phyloP scores from a whole-genome alignment of 805 yeast genomes.

The Candida saitoana region DNA sequence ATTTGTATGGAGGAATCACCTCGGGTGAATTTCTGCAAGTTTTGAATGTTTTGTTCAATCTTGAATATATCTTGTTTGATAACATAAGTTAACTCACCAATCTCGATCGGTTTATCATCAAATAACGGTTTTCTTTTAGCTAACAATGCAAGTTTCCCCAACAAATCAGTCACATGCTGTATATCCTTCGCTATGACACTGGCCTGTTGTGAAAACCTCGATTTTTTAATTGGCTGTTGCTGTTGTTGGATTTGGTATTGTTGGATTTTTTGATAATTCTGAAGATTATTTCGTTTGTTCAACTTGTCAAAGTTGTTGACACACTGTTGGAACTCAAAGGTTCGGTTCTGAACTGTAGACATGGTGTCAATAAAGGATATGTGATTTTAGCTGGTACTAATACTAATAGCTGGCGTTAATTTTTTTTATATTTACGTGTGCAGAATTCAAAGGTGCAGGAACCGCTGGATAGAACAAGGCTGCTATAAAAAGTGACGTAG shows the following conservation, averaged over 20 bases:
- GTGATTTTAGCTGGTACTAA: too few species aligned
- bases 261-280: slow-evolving; percentile 17
- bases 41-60: slow-evolving; percentile 67
- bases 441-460: background rate
- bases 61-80: slow-evolving; percentile 82
- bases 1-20: slow-evolving; percentile 39
- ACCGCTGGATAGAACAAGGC: background rate
- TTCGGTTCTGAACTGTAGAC: slow-evolving; percentile 66
- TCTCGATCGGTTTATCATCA: slow-evolving; percentile 91
- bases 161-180: slow-evolving; percentile 74
- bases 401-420: background rate
- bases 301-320: slow-evolving; percentile 71
- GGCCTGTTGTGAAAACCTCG: slow-evolving; percentile 57
- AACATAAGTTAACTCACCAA: slow-evolving; percentile 84
- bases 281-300: slow-evolving; percentile 32
- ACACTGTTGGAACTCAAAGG: slow-evolving; percentile 89
- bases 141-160: slow-evolving; percentile 74
- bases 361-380: slow-evolving; percentile 6
- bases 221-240: slow-evolving; percentile 23
- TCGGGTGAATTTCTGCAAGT: slow-evolving; percentile 50
- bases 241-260: slow-evolving; percentile 13
- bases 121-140: slow-evolving; percentile 89
- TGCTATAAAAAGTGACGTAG: too few species aligned
- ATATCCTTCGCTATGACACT: slow-evolving; percentile 84
- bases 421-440: background rate